Evolutionary conservation across 2,329 filamentous ascomycete species (phyloP), one percentile per base, ranked within the genome.

Genomic region (Stachybotrys echinatus): DNA sequence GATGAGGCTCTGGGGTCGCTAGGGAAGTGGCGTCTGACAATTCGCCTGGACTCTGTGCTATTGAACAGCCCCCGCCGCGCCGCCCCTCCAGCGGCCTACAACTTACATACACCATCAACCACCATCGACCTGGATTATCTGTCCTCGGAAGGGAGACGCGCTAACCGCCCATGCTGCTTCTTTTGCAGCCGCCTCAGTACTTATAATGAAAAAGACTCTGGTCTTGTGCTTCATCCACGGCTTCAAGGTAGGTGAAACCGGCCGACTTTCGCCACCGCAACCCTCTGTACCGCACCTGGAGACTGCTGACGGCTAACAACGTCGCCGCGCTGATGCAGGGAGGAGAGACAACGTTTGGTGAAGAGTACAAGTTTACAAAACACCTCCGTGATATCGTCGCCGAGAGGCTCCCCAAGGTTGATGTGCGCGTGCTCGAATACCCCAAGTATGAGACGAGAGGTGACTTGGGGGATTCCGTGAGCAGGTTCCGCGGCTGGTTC

Each of bases 211-310:
- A 75, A 91, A 89, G 72, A 94, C 88, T 51, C 71, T 95, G 37
- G 70, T 95, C 38, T 72, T 95, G 52, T 88, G 87, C 64, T 94
- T 94, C 67, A 89, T 94, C 53, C 89, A 95, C 68, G 89, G 89
- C 65, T 95, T 95, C 80, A 90, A 94, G 79, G 82, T 84, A 61
- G 40, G 60, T 54, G 27, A 2, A 20, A 12, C 47, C 22, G 3
- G 20, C 14, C 23, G 42, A 18, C n/a, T n/a, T n/a, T n/a, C n/a
- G n/a, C n/a, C n/a, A n/a, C n/a, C 20, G 48, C 22, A 42, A 27
- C 45, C 40, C 45, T n/a, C n/a, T n/a, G n/a, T n/a, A n/a, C n/a
- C n/a, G n/a, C n/a, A n/a, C n/a, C n/a, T n/a, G n/a, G n/a, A n/a
- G n/a, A 12, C 6, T 12, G 12, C 27, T 7, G 27, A 31, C 12